Conservation (phyloP, 2,329 filamentous ascomycete species). For the Curvularia lunata region DNA sequence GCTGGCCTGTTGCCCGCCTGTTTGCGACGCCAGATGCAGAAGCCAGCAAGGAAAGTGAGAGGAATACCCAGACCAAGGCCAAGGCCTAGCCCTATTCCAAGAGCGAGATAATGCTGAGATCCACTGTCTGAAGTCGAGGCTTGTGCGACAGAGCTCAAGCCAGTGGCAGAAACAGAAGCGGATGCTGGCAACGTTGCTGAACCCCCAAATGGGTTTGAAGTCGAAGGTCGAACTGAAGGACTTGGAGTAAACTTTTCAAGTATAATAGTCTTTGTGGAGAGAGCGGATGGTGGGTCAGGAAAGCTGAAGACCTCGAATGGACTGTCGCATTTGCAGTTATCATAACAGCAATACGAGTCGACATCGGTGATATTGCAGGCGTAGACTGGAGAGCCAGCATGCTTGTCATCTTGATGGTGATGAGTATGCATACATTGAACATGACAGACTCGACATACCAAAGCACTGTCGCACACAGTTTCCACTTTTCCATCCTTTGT, state of each 20-base stretch:
- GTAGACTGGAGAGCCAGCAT: slow-evolving; percentile 35
- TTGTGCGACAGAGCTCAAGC: background rate
- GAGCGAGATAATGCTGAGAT: slow-evolving; percentile 4
- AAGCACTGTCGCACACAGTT: slow-evolving; percentile 37
- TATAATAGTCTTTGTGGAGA: slow-evolving; percentile 38
- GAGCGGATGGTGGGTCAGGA: slow-evolving; percentile 19
- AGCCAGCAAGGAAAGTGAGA: background rate
- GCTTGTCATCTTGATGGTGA: slow-evolving; percentile 21
- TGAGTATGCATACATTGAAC: slow-evolving; percentile 5
- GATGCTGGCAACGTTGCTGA: background rate
- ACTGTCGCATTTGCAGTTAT: slow-evolving; percentile 33
- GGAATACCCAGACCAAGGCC: slow-evolving; percentile 6
- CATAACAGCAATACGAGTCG: slow-evolving; percentile 38
- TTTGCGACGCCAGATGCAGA: slow-evolving; percentile 9
- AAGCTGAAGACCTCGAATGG: slow-evolving; percentile 31
- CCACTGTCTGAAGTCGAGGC: slow-evolving; percentile 1
- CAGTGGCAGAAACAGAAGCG: slow-evolving; percentile 4
- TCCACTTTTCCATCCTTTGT: slow-evolving; percentile 31
- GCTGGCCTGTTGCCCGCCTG: background rate
- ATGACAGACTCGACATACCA: slow-evolving; percentile 10
- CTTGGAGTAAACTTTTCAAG: slow-evolving; percentile 23
- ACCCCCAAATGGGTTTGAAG: background rate
- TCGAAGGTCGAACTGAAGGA: slow-evolving; percentile 7
- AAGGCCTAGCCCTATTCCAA: slow-evolving; percentile 6
- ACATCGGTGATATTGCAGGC: slow-evolving; percentile 32